Percentiles rank a stretch among this genome's conserved stretches.
Evolutionary conservation across 2,329 filamentous ascomycete genomes (phyloP).

Genomic region (Aspergillus sp.): DNA sequence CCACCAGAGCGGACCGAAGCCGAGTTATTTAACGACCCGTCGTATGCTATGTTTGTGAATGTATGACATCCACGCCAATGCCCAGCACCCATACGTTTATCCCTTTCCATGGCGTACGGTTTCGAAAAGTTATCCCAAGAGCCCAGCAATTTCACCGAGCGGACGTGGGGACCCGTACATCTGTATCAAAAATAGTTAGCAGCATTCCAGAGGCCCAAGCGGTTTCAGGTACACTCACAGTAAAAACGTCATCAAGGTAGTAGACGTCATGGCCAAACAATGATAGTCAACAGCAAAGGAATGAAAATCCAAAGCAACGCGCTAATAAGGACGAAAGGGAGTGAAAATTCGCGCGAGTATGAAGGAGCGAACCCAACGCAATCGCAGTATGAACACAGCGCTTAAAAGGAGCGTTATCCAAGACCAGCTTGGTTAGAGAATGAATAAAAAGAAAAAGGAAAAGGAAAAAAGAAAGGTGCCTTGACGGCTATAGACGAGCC

Average conservation of each 20-base stretch:
- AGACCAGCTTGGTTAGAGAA: conserved; percentile 21
- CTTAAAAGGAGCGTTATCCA: conserved; percentile 10
- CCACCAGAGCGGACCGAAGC: conserved; percentile 68
- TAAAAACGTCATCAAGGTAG: conserved; percentile 38
- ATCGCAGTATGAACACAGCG: conserved; percentile 5
- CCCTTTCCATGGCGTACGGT: conserved; percentile 77
- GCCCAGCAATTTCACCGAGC: conserved; percentile 76
- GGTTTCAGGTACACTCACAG: conserved; percentile 28
- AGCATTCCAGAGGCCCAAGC: not conserved
- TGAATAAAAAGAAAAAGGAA: conserved; percentile 5
- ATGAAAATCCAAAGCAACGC: conserved; percentile 3
- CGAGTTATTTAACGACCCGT: conserved; percentile 61
- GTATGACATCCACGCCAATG: conserved; percentile 87
- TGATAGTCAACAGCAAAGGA: not conserved
- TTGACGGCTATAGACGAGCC: conserved; percentile 2
- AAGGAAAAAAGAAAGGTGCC: conserved; percentile 1
- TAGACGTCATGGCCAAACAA: conserved; percentile 29
- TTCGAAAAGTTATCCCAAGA: conserved; percentile 94
- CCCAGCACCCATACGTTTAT: conserved; percentile 69
- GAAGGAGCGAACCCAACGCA: conserved; percentile 3
- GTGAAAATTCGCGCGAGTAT: not conserved
- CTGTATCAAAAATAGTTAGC: conserved; percentile 24
- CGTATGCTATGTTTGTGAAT: conserved; percentile 81
- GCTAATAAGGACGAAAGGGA: not conserved
- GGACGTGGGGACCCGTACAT: conserved; percentile 39